A percentile compares a stretch with the other conserved stretches of the same genome.
Conservation (phyloP, 164 flowering plant genomes). For the Umbilicus rupestris region DNA sequence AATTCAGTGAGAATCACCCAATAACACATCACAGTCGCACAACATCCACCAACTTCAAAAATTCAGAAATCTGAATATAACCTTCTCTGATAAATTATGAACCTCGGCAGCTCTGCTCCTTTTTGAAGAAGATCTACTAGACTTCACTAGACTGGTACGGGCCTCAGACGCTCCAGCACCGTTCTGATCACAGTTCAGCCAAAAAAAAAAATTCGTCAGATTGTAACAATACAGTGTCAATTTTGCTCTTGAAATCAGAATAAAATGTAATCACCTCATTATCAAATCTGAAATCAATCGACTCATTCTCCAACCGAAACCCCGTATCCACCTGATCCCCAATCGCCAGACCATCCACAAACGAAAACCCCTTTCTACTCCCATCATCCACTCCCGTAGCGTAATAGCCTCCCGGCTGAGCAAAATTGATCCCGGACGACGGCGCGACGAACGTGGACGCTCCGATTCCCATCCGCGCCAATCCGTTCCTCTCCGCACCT, state of each 20-base stretch:
- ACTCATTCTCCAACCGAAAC: conserved; percentile 19
- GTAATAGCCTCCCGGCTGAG: conserved; percentile 20
- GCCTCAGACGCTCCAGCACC: conserved; percentile 37
- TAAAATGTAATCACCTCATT: conserved; percentile 32
- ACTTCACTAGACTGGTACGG: conserved; percentile 20
- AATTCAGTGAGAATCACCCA: background rate
- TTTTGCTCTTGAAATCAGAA: background rate
- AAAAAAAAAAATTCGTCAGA: conserved; percentile 1
- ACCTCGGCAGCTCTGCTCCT: conserved; percentile 85
- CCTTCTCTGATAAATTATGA: conserved; percentile 87
- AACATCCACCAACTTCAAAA: background rate
- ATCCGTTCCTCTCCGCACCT: conserved; percentile 13
- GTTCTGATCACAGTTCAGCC: conserved; percentile 22
- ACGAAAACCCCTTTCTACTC: conserved; percentile 13
- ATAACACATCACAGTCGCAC: background rate
- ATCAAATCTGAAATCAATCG: conserved; percentile 36
- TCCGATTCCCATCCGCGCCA: conserved; percentile 11
- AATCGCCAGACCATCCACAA: conserved; percentile 13
- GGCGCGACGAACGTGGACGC: conserved; percentile 12
- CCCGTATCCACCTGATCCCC: conserved; percentile 20
- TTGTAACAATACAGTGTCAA: background rate
- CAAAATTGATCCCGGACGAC: conserved; percentile 15
- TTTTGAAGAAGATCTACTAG: conserved; percentile 47
- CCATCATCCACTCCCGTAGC: conserved; percentile 15
- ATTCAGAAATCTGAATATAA: conserved; percentile 12